phyloP scores from a whole-genome alignment of 352 stramenopile species.

The Globisporangium nunn region DNA sequence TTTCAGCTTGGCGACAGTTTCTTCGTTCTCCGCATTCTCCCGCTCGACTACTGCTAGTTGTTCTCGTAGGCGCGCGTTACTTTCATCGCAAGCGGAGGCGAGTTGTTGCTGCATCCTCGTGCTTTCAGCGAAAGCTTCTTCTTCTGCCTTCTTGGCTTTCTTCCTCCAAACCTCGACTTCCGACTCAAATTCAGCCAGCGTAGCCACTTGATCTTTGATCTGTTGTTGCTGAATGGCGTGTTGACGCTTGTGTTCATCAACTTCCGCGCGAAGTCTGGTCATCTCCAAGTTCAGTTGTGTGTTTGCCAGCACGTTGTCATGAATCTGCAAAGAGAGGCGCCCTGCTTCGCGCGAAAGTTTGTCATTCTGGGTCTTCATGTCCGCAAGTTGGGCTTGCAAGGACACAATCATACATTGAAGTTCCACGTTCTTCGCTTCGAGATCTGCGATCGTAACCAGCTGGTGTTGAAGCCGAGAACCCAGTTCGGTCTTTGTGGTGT shows the following conservation, averaged over 20 bases:
- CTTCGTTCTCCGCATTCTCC: constrained; percentile 4
- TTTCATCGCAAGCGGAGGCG: neutral
- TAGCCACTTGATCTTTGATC: neutral
- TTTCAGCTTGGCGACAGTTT: constrained; percentile 21
- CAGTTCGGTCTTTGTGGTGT: neutral
- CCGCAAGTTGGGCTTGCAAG: neutral
- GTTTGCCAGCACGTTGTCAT: neutral
- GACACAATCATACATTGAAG: neutral
- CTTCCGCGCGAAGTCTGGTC: constrained; percentile 11
- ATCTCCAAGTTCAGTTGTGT: neutral
- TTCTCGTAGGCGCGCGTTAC: neutral
- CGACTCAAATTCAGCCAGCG: neutral
- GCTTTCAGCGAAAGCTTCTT: neutral
- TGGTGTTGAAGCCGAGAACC: neutral
- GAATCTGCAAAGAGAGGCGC: neutral
- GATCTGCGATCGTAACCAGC: neutral
- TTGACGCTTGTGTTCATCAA: constrained; percentile 1
- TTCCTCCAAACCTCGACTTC: neutral
- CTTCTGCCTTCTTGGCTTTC: neutral
- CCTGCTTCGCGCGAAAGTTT: neutral
- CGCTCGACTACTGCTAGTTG: neutral
- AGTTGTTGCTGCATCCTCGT: neutral
- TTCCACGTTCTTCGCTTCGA: neutral
- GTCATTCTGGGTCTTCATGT: neutral
- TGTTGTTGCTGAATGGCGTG: neutral